Conservation (phyloP, 192 early-diverging fungal species). For the Coemansia sp. region DNA sequence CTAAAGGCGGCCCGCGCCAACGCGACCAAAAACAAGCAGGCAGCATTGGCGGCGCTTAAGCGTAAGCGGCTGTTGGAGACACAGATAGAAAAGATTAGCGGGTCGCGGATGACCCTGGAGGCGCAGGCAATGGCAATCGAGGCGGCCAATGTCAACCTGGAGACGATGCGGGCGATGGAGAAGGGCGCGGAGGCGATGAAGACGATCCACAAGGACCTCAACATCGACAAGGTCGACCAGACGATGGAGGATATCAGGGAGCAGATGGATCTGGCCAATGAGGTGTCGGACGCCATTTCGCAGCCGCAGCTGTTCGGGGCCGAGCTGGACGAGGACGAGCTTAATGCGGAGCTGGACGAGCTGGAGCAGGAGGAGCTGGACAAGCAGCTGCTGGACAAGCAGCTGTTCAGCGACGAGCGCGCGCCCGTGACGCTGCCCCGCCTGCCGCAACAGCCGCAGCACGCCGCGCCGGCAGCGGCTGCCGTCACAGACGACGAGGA, state of each 20-base stretch:
- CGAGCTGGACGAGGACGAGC: constrained; percentile 93
- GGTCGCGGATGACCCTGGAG: constrained; percentile 87
- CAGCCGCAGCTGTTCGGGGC: constrained; percentile 80
- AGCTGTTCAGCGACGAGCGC: constrained; percentile 69
- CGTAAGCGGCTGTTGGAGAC: constrained; percentile 81
- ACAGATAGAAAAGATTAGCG: constrained; percentile 84
- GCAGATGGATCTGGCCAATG: constrained; percentile 95
- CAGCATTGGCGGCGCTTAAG: constrained; percentile 91
- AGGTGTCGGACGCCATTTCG: constrained; percentile 89
- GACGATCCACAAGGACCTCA: constrained; percentile 73
- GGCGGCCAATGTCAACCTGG: constrained; percentile 90
- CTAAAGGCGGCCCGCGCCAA: constrained; percentile 80
- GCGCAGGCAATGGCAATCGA: constrained; percentile 94
- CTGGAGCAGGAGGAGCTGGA: constrained; percentile 93
- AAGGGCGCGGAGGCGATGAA: constrained; percentile 92
- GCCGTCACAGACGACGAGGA: constrained; percentile 23
- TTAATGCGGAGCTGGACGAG: constrained; percentile 83
- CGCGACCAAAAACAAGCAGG: constrained; percentile 85
- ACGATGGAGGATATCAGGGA: constrained; percentile 97
- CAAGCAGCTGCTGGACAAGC: constrained; percentile 68
- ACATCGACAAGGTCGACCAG: constrained; percentile 91
- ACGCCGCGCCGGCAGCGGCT: not conserved
- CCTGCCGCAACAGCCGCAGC: constrained; percentile 14
- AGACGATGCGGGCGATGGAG: constrained; percentile 93
- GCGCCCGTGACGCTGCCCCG: constrained; percentile 62